A percentile compares a stretch with the other conserved stretches of the same genome.
Conservation (phyloP, 345 rosid genomes). For the Anacardium occidentale region DNA sequence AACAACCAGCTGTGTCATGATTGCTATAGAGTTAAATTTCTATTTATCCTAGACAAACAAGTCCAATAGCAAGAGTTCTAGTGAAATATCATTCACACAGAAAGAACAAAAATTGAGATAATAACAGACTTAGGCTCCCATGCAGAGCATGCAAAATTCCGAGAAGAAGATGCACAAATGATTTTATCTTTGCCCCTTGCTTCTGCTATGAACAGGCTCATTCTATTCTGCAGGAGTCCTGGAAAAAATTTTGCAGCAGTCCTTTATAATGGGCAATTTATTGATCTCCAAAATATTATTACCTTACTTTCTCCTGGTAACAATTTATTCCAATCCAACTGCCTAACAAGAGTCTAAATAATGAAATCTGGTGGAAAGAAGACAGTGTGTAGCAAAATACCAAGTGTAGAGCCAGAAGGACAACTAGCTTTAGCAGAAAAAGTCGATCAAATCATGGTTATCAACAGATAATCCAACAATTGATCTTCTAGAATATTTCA, state of each 20-base stretch:
- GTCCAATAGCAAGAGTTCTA: constrained; percentile 15
- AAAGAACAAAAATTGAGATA: constrained; percentile 30
- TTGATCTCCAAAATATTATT: too few species aligned
- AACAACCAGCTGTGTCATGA: constrained; percentile 20
- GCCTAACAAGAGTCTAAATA: too few species aligned
- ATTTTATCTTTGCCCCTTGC: constrained; percentile 72
- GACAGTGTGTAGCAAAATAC: too few species aligned
- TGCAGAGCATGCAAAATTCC: constrained; percentile 85
- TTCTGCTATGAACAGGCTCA: constrained; percentile 65
- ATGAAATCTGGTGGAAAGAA: too few species aligned
- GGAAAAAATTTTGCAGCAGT: too few species aligned
- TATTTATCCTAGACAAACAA: constrained; percentile 29
- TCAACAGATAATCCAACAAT: too few species aligned
- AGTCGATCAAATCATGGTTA: too few species aligned
- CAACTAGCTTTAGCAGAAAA: too few species aligned
- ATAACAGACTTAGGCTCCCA: constrained; percentile 74
- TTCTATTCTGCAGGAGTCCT: constrained; percentile 64
- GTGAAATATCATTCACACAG: constrained; percentile 26
- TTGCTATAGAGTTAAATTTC: constrained; percentile 43
- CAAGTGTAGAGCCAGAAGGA: too few species aligned
- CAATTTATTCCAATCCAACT: too few species aligned
- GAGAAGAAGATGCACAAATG: constrained; percentile 65
- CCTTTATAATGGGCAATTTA: too few species aligned
- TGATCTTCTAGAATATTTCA: background rate
- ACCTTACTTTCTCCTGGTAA: too few species aligned